Evolutionary conservation across 345 rosid species (phyloP).

Genomic region (Eucalyptus guilfoylei): DNA sequence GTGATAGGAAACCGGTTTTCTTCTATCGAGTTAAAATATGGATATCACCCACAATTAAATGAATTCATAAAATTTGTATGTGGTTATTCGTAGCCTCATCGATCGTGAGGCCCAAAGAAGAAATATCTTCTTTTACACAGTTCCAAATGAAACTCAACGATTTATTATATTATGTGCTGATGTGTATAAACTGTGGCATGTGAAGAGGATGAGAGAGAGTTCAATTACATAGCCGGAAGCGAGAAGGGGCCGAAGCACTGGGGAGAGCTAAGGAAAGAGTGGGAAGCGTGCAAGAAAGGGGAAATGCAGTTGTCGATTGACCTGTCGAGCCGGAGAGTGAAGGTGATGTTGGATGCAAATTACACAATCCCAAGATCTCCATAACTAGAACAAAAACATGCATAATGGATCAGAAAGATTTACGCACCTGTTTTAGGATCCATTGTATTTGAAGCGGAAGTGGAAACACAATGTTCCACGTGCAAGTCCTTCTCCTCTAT

Average conservation of each 20-base stretch:
- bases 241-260: constrained; percentile 30
- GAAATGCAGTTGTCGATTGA: constrained; percentile 17
- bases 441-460: too few relatives aligned
- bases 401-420: too few relatives aligned
- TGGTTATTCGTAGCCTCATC: not conserved
- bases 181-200: not conserved
- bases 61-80: too few relatives aligned
- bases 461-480: too few relatives aligned
- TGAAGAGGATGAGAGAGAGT: constrained; percentile 48
- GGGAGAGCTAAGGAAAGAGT: constrained; percentile 25
- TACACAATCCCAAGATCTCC: too few relatives aligned
- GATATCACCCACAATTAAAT: not conserved
- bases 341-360: too few relatives aligned
- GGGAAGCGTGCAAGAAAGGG: constrained; percentile 23
- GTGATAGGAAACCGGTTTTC: not conserved
- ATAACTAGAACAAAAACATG: too few relatives aligned
- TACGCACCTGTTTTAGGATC: too few relatives aligned
- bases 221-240: constrained; percentile 19
- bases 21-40: not conserved
- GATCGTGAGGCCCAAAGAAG: not conserved
- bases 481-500: too few relatives aligned
- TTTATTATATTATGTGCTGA: not conserved
- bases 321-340: not conserved
- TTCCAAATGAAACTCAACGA: not conserved
- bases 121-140: too few relatives aligned